A percentile compares a stretch with the other conserved stretches of the same genome.
These are phyloP conservation scores for Fusarium ambrosium DNA, from an alignment of 2,329 filamentous ascomycete species.

Conservation along the genomic window DNA sequence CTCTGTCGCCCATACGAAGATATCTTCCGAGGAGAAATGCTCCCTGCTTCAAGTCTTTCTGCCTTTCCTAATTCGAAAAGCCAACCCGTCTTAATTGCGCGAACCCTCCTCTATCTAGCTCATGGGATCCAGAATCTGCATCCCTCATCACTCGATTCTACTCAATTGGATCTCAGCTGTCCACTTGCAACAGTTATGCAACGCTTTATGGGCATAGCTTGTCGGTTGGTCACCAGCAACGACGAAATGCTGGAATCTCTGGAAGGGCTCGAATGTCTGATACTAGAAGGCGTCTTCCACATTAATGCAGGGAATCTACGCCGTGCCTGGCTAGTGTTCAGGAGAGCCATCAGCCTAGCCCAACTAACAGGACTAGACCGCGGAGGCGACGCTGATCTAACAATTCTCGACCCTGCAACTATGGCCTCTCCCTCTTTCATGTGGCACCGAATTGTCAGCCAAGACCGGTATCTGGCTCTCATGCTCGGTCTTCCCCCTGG, in stretches of 20 bases:
- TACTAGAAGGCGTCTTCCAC: not conserved
- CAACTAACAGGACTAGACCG: not conserved
- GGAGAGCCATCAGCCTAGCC: not conserved
- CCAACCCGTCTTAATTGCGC: not conserved
- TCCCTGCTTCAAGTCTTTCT: not conserved
- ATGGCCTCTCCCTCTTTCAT: not conserved
- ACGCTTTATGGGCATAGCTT: not conserved
- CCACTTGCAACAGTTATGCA: not conserved
- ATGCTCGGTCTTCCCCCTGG: not conserved
- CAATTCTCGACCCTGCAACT: not conserved
- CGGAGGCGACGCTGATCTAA: not conserved
- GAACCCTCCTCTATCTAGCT: not conserved
- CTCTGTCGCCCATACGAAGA: not conserved
- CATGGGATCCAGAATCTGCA: conserved; percentile 1
- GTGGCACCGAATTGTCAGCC: conserved; percentile 3
- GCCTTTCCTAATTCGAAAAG: not conserved
- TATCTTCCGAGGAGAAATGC: not conserved
- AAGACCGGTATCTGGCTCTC: not conserved
- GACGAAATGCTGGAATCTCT: not conserved
- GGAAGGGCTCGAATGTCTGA: not conserved
- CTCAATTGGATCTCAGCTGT: not conserved
- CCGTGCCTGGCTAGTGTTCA: not conserved
- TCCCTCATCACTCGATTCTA: not conserved
- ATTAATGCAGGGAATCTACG: conserved; percentile 1
- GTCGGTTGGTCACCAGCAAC: not conserved